Evolutionary conservation across 192 early-diverging fungal species (phyloP).

Genomic region (Podila minutissima): DNA sequence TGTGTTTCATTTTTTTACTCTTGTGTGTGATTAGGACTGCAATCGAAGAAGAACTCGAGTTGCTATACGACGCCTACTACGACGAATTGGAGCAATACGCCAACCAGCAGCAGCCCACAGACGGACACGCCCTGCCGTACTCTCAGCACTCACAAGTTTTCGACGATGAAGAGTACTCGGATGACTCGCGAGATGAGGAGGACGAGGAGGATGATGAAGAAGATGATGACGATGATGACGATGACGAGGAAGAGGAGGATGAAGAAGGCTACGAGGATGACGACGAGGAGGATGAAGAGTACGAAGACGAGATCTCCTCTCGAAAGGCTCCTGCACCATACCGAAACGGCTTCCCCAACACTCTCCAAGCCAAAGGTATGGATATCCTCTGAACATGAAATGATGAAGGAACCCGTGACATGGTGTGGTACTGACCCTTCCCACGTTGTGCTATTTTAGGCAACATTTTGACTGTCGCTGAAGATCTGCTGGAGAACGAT

Average conservation of each 20-base stretch:
- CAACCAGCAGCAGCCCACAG: conserved; percentile 69
- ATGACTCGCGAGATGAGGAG: conserved; percentile 55
- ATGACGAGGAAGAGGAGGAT: conserved; percentile 21
- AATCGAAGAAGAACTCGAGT: conserved; percentile 88
- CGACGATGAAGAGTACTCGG: conserved; percentile 50
- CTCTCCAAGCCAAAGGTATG: conserved; percentile 82
- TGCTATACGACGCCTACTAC: conserved; percentile 90
- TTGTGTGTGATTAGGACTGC: conserved; percentile 60
- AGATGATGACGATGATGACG: conserved; percentile 60
- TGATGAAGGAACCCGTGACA: not conserved
- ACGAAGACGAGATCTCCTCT: conserved; percentile 52
- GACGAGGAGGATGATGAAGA: conserved; percentile 54
- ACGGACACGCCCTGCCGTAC: conserved; percentile 50
- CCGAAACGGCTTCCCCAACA: conserved; percentile 73
- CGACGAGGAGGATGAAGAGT: conserved; percentile 59
- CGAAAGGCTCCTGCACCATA: conserved; percentile 58
- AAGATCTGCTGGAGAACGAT: conserved; percentile 92
- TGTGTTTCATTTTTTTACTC: not conserved
- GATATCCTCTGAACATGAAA: not conserved
- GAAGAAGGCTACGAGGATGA: conserved; percentile 22
- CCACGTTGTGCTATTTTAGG: conserved; percentile 36
- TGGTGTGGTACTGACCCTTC: not conserved
- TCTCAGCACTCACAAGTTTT: conserved; percentile 52
- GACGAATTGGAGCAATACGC: conserved; percentile 89
- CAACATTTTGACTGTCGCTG: conserved; percentile 80